These are phyloP conservation scores for Boletus reticulatus DNA, from an alignment of 768 basidiomycete species.

Conservation along the genomic window DNA sequence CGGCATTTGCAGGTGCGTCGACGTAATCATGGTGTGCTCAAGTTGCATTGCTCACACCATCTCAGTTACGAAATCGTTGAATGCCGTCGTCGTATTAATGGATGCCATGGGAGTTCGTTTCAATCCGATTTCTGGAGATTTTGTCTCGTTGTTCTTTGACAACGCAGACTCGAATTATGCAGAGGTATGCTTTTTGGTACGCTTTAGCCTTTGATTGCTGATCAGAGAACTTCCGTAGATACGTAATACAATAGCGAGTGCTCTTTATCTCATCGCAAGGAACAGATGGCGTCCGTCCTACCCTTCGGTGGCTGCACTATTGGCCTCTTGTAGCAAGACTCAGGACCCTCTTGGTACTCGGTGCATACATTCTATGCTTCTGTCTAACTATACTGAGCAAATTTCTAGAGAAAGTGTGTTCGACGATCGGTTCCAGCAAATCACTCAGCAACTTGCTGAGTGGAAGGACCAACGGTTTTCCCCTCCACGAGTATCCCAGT, in stretches of 20 bases:
- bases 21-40: background rate
- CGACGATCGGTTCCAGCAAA: conserved; percentile 51
- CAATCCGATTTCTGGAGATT: conserved; percentile 62
- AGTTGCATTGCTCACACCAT: conserved; percentile 7
- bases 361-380: conserved; percentile 30
- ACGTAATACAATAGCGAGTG: conserved; percentile 64
- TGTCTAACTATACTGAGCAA: background rate
- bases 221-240: conserved; percentile 43
- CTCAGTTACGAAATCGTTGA: conserved; percentile 74
- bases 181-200: conserved; percentile 49
- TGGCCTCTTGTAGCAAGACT: conserved; percentile 49
- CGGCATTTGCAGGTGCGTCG: conserved; percentile 78
- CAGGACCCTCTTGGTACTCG: conserved; percentile 62
- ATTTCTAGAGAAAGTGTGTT: conserved; percentile 51
- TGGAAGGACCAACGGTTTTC: conserved; percentile 79
- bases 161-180: conserved; percentile 83
- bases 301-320: conserved; percentile 49
- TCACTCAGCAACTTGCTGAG: conserved; percentile 56
- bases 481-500: conserved; percentile 84
- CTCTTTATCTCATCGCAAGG: conserved; percentile 54
- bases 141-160: conserved; percentile 66
- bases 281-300: conserved; percentile 72
- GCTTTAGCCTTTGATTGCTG: background rate
- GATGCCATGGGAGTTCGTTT: conserved; percentile 67
- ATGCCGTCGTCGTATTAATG: conserved; percentile 63